Evolutionary conservation across 768 basidiomycete species (phyloP), one percentile per base, ranked within the genome.

Genomic region (Kwoniella europaea): DNA sequence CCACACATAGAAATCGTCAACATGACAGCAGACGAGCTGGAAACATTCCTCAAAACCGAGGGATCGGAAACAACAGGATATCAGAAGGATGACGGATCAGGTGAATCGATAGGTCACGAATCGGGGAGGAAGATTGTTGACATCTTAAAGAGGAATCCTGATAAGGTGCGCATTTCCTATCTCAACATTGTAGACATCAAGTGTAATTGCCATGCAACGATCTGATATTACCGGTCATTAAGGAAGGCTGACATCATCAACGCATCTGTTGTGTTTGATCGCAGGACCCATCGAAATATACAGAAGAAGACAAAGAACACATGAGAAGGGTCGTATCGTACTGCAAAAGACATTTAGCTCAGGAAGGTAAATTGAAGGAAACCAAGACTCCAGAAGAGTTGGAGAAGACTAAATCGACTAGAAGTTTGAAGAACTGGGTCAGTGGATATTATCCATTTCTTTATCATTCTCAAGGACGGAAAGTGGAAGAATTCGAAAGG

Each of bases 381-480:
- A 63, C 91, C 87, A 76, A 97, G 85, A 10, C 90, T 88, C 27
- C 88, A 86, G 71, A 93, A 88, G 66, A 95, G 83, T 58, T 84
- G 62, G 77, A 79, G 61, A 68, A 82, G 74, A 79, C 75, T 22
- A 84, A 84, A 61, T 75, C 72, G 29, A 83, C 81, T 0, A 72
- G 73, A 63, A 81, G 82, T 73, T 57, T 83, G 59, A 83, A 80
- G 76, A 83, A 83, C 62, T 83, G 82, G 82, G 82, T 79, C 55
- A 58, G 79, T 74, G 22, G 10, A 53, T 44, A 2, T 66, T 9
- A 60, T 60, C 24, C 13, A 57, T 42, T 24, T 55, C 50, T 54
- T 55, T 18, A 27, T 35, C 35, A 7, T 35, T 35, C 35, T 6
- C 6, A 35, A 7, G 35, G 7, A 35, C 55, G 13, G 15, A 20